Conservation (phyloP, 768 basidiomycete genomes). For the Harrya chromipes region DNA sequence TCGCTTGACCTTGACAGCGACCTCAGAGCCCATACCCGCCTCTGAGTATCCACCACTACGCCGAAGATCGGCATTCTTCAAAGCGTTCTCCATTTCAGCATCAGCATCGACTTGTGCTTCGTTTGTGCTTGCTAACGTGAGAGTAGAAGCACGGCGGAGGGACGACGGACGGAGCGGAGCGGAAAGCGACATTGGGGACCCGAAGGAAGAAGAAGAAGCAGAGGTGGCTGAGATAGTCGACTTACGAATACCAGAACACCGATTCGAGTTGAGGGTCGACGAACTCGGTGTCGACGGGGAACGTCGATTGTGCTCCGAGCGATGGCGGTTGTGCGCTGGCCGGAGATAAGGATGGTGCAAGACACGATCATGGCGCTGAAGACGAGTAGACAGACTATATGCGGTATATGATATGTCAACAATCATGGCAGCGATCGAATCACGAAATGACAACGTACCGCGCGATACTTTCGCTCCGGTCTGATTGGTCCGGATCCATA, state of each 20-base stretch:
- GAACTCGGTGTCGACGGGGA: constrained; percentile 61
- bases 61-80: constrained; percentile 8
- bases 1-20: constrained; percentile 35
- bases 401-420: constrained; percentile 11
- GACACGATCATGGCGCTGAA: constrained; percentile 60
- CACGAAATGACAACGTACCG: constrained; percentile 44
- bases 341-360: constrained; percentile 63
- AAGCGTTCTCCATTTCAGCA: constrained; percentile 9
- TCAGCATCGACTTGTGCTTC: constrained; percentile 12
- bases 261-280: constrained; percentile 53
- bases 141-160: constrained; percentile 37
- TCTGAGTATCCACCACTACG: constrained; percentile 15
- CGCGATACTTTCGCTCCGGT: constrained; percentile 49
- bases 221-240: constrained; percentile 28
- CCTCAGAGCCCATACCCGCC: constrained; percentile 17
- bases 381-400: constrained; percentile 59
- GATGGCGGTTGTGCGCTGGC: constrained; percentile 28
- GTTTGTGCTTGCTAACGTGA: constrained; percentile 25
- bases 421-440: constrained; percentile 2
- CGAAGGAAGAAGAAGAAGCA: constrained; percentile 32
- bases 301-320: constrained; percentile 19
- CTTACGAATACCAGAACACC: constrained; percentile 27
- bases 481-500: constrained; percentile 49
- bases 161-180: constrained; percentile 42
- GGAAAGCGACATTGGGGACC: constrained; percentile 36